A percentile compares a stretch with the other conserved stretches of the same genome.
Evolutionary conservation across 2,329 filamentous ascomycete species (phyloP).

Genomic region (Cladophialophora yegresii): DNA sequence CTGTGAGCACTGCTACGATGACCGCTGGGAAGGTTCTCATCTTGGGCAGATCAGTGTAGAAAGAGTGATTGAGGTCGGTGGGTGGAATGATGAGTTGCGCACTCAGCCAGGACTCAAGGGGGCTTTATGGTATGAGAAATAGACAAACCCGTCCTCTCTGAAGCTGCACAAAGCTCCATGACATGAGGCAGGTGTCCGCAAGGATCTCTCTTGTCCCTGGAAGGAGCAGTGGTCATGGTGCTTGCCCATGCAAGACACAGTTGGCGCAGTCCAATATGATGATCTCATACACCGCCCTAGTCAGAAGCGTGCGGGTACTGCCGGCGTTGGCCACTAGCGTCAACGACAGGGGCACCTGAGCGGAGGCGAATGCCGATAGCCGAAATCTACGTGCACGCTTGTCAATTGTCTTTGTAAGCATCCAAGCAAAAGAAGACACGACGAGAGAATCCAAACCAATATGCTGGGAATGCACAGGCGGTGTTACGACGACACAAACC

Average conservation of each 20-base stretch:
- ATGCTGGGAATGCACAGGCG: background rate
- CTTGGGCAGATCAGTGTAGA: background rate
- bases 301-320: background rate
- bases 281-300: background rate
- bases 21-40: conserved; percentile 4
- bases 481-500: background rate
- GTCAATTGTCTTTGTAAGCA: background rate
- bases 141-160: background rate
- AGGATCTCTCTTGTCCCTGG: background rate
- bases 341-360: background rate
- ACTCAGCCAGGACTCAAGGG: background rate
- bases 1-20: background rate
- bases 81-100: background rate
- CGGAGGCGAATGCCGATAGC: background rate
- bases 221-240: background rate
- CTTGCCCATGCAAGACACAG: background rate
- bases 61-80: background rate
- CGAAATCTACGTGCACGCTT: background rate
- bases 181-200: background rate
- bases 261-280: background rate
- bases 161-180: background rate
- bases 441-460: background rate
- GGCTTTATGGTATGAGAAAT: background rate
- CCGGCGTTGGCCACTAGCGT: conserved; percentile 1
- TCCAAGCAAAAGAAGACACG: background rate